These are phyloP conservation scores for Salix exigua DNA, from an alignment of 345 rosid genomes.

Conservation along the genomic window DNA sequence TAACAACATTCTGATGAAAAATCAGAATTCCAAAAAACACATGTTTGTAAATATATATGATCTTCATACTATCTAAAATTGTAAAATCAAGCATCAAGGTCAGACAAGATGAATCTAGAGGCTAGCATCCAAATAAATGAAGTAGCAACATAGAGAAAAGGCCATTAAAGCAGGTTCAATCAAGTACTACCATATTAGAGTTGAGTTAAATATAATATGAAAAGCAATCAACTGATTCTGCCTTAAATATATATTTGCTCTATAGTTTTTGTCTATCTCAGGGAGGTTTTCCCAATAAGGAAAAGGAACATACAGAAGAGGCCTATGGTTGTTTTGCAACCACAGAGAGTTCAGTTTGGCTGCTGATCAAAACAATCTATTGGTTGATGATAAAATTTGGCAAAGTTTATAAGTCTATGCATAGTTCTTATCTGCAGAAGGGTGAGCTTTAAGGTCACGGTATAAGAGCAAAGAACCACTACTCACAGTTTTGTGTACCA, in stretches of 20 bases:
- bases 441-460: neutral
- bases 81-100: neutral
- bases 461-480: constrained; percentile 3
- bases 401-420: neutral
- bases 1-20: neutral
- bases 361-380: neutral
- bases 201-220: neutral
- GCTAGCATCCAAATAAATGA: neutral
- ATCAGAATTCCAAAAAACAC: neutral
- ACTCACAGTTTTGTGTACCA: constrained; percentile 75
- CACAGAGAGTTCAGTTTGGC: neutral
- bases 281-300: neutral
- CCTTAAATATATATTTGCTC: neutral
- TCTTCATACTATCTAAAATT: neutral
- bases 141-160: neutral
- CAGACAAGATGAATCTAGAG: neutral
- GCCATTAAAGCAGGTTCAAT: neutral
- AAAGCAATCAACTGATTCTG: neutral
- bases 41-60: neutral
- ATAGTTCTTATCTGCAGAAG: neutral
- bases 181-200: neutral
- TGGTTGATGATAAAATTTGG: no score
- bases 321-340: constrained; percentile 42
- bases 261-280: neutral
- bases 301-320: constrained; percentile 2